phyloP scores from a whole-genome alignment of 1,284 basidiomycete species.

The Ceratobasidium sp. region DNA sequence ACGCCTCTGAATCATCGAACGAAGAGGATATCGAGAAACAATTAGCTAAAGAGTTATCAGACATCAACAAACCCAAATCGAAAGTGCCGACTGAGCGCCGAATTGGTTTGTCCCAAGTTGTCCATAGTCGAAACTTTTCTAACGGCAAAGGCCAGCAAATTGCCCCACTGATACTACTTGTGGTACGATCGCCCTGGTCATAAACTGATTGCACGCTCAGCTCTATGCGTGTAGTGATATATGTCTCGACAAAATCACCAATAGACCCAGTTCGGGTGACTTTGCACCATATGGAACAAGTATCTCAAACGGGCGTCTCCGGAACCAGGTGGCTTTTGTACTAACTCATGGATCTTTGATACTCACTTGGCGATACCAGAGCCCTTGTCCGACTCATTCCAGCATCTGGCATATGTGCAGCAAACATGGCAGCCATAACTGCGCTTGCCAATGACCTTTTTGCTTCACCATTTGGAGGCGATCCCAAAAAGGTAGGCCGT shows the following conservation, averaged over 20 bases:
- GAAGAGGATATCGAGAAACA: conserved; percentile 68
- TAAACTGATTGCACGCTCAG: conserved; percentile 12
- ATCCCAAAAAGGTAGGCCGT: conserved; percentile 61
- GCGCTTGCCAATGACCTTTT: conserved; percentile 70
- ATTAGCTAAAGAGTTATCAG: conserved; percentile 75
- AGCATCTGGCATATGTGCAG: conserved; percentile 72
- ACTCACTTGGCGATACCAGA: conserved; percentile 62
- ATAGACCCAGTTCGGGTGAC: conserved; percentile 81
- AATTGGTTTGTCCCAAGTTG: conserved; percentile 67
- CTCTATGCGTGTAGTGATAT: conserved; percentile 67
- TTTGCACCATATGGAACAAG: conserved; percentile 71
- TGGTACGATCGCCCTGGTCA: conserved; percentile 62
- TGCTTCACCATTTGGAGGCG: conserved; percentile 65
- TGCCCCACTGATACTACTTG: conserved; percentile 82
- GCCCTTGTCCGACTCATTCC: conserved; percentile 75
- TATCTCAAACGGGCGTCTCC: conserved; percentile 72
- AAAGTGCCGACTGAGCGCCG: conserved; percentile 64
- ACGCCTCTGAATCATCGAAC: conserved; percentile 47
- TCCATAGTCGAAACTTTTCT: conserved; percentile 39
- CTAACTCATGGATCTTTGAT: not conserved
- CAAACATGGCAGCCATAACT: conserved; percentile 76
- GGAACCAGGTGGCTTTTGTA: conserved; percentile 68
- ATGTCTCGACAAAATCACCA: conserved; percentile 81
- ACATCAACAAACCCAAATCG: conserved; percentile 70
- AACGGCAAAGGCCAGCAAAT: conserved; percentile 64